These are phyloP conservation scores for Collybia nuda DNA, from an alignment of 768 basidiomycete species.

Conservation along the genomic window DNA sequence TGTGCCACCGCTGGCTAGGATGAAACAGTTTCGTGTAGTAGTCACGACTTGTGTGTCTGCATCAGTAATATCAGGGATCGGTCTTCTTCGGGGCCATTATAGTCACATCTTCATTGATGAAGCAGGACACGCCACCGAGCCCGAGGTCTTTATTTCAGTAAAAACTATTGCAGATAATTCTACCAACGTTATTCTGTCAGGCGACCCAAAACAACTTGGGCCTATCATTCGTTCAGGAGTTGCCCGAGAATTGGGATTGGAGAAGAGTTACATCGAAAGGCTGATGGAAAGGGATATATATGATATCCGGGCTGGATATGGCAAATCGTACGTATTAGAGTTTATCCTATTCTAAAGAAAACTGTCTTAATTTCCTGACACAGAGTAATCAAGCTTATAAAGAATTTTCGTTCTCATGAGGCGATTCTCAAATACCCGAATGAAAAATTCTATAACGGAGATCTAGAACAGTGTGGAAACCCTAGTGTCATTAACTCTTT, in stretches of 20 bases:
- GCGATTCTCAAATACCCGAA: constrained; percentile 65
- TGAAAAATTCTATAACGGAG: constrained; percentile 53
- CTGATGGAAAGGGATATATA: constrained; percentile 49
- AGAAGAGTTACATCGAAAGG: constrained; percentile 61
- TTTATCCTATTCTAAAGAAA: background rate
- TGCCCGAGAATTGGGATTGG: constrained; percentile 57
- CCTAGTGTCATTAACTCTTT: constrained; percentile 35
- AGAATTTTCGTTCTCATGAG: constrained; percentile 65
- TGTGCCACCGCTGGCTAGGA: constrained; percentile 32
- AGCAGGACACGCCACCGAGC: constrained; percentile 71
- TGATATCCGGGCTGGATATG: constrained; percentile 25
- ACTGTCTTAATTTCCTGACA: constrained; percentile 2
- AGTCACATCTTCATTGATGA: constrained; percentile 71
- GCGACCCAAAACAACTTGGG: constrained; percentile 72
- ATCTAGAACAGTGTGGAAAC: constrained; percentile 46
- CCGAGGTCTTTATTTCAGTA: constrained; percentile 61
- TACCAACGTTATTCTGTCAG: constrained; percentile 63
- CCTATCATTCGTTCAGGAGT: constrained; percentile 63
- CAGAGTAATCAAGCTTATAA: constrained; percentile 61
- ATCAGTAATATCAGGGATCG: constrained; percentile 51
- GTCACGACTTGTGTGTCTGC: constrained; percentile 67
- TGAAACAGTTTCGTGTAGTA: constrained; percentile 48
- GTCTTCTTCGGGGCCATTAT: constrained; percentile 60
- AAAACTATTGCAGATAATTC: constrained; percentile 51
- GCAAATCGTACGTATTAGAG: constrained; percentile 22